Evolutionary conservation across 148 eudicot species (phyloP).

Genomic region (Chenopodium album): DNA sequence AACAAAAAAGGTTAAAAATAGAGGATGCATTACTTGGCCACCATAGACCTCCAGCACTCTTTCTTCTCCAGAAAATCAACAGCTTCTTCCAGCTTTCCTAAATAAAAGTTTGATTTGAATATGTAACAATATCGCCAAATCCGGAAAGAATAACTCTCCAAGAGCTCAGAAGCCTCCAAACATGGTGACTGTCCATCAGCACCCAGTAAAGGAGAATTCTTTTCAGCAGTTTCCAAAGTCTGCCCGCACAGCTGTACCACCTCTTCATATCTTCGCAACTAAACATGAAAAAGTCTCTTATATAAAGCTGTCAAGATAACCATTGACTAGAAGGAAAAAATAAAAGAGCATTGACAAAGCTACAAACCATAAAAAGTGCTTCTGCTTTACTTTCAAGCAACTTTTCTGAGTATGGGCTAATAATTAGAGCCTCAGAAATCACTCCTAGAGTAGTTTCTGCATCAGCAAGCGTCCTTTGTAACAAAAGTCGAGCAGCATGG

Average conservation of each 20-base stretch:
- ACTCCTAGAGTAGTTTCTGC: constrained; percentile 55
- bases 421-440: constrained; percentile 65
- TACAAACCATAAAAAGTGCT: constrained; percentile 81
- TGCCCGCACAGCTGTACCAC: constrained; percentile 71
- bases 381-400: constrained; percentile 80
- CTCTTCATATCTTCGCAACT: constrained; percentile 83
- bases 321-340: not conserved
- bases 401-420: constrained; percentile 69
- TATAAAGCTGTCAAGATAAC: constrained; percentile 10
- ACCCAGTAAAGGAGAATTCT: constrained; percentile 34
- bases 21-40: constrained; percentile 44
- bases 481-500: constrained; percentile 57
- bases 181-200: constrained; percentile 30
- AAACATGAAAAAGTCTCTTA: constrained; percentile 23
- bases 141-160: constrained; percentile 42
- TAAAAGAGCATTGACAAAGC: not conserved
- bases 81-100: constrained; percentile 91
- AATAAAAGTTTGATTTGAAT: constrained; percentile 61
- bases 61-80: constrained; percentile 70
- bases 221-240: constrained; percentile 58
- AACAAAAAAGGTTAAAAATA: not conserved
- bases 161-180: constrained; percentile 36
- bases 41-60: constrained; percentile 42
- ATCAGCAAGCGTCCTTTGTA: constrained; percentile 38
- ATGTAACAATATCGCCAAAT: constrained; percentile 56